Conservation (phyloP, 805 yeast species). For the Pichia phayaonensis region DNA sequence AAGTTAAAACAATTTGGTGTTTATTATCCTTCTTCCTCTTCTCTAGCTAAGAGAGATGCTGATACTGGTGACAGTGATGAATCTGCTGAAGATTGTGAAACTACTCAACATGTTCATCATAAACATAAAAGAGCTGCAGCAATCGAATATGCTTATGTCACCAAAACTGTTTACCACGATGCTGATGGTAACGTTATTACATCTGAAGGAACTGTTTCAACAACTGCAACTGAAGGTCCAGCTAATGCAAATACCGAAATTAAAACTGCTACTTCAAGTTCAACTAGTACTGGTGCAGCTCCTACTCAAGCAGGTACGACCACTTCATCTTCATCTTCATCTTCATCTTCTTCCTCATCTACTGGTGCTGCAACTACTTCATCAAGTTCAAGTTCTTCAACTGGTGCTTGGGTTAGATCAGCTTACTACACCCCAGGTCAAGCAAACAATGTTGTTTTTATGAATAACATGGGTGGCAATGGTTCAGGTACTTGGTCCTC, state of each 20-base stretch:
- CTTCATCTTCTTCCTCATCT: slow-evolving; percentile 15
- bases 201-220: slow-evolving; percentile 4
- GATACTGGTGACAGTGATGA: too few relatives aligned
- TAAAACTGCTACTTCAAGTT: slow-evolving; percentile 7
- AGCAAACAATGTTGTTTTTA: slow-evolving; percentile 65
- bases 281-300: slow-evolving; percentile 18
- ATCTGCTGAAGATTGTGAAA: slow-evolving; percentile 37
- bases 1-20: slow-evolving; percentile 81
- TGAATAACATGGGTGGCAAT: slow-evolving; percentile 83
- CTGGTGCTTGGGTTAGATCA: slow-evolving; percentile 64
- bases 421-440: slow-evolving; percentile 64
- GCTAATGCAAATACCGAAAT: slow-evolving; percentile 17
- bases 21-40: slow-evolving; percentile 57
- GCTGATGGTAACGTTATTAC: slow-evolving; percentile 39
- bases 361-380: slow-evolving; percentile 19
- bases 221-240: slow-evolving; percentile 21
- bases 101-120: slow-evolving; percentile 39
- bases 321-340: slow-evolving; percentile 9
- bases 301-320: slow-evolving; percentile 5
- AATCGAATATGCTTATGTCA: slow-evolving; percentile 60
- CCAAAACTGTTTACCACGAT: slow-evolving; percentile 71
- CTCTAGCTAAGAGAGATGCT: slow-evolving; percentile 27
- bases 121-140: slow-evolving; percentile 55
- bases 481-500: slow-evolving; percentile 84
- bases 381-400: slow-evolving; percentile 27